Percentiles rank a stretch among this genome's conserved stretches.
phyloP scores from a whole-genome alignment of 1,284 basidiomycete species.

The Xerocomus nothofagi region DNA sequence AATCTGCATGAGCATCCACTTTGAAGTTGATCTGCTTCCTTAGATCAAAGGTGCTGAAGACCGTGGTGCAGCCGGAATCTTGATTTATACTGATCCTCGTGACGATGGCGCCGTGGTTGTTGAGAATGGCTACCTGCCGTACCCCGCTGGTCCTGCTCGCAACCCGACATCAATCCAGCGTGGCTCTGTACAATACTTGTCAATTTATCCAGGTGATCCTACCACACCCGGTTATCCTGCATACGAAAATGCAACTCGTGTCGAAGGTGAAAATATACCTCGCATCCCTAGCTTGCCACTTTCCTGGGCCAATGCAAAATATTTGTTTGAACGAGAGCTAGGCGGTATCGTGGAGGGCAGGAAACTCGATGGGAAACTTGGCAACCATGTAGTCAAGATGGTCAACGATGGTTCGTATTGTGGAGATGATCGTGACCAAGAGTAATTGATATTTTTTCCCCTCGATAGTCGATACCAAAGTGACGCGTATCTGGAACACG shows the following conservation, averaged over 20 bases:
- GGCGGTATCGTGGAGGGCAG: constrained; percentile 36
- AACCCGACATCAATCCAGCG: constrained; percentile 85
- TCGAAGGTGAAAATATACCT: constrained; percentile 71
- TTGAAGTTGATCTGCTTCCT: constrained; percentile 2
- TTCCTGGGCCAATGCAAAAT: constrained; percentile 68
- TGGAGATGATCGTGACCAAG: constrained; percentile 1
- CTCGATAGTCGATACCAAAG: constrained; percentile 64
- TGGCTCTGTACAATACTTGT: constrained; percentile 84
- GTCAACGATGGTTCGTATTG: constrained; percentile 58
- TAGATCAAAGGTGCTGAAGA: constrained; percentile 83
- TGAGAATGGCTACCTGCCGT: constrained; percentile 73
- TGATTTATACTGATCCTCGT: constrained; percentile 88
- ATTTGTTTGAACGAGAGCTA: constrained; percentile 58
- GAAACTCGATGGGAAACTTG: constrained; percentile 49
- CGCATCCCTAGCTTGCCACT: constrained; percentile 81
- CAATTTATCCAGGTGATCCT: constrained; percentile 81
- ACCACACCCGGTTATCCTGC: constrained; percentile 87
- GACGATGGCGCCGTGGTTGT: constrained; percentile 85
- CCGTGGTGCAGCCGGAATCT: constrained; percentile 70
- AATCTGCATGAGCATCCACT: not conserved
- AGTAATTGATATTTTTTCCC: constrained; percentile 7
- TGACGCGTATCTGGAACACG: constrained; percentile 86
- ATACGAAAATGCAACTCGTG: constrained; percentile 79
- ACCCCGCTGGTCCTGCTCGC: constrained; percentile 87
- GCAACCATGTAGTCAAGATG: constrained; percentile 50